Conservation (phyloP, 1,139 yeast species). For the Sugiyamaella novakii region DNA sequence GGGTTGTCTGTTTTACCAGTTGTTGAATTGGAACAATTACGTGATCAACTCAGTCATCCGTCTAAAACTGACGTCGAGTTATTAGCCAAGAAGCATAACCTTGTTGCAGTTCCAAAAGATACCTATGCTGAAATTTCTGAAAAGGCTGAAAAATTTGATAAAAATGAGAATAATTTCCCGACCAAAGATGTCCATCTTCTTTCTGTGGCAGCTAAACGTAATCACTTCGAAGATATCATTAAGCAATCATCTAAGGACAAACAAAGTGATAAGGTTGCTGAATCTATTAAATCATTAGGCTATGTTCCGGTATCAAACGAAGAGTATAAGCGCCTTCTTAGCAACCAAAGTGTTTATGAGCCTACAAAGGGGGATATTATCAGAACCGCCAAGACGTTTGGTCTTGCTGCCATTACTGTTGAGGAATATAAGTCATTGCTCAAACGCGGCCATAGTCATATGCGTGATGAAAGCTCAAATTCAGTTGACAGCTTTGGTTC, state of each 20-base stretch:
- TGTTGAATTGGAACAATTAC: constrained; percentile 17
- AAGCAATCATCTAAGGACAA: constrained; percentile 31
- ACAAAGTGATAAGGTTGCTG: constrained; percentile 37
- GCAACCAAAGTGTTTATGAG: constrained; percentile 40
- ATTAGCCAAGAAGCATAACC: constrained; percentile 52
- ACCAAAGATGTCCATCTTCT: constrained; percentile 28
- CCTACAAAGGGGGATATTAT: constrained; percentile 44
- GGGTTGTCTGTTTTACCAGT: constrained; percentile 38
- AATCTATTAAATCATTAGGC: constrained; percentile 41
- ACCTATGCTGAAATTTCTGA: constrained; percentile 43
- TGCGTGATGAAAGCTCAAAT: constrained; percentile 14
- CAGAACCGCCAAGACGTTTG: constrained; percentile 45
- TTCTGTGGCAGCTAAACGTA: constrained; percentile 43
- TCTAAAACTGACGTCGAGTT: constrained; percentile 46
- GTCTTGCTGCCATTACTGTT: constrained; percentile 44
- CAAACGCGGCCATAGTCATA: constrained; percentile 23
- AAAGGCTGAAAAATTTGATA: constrained; percentile 25
- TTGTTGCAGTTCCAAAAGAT: constrained; percentile 52
- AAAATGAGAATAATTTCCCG: constrained; percentile 26
- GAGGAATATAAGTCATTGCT: constrained; percentile 42
- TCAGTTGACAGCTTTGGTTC: constrained; percentile 14
- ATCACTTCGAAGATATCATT: constrained; percentile 42
- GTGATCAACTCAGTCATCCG: constrained; percentile 32
- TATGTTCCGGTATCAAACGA: constrained; percentile 42
- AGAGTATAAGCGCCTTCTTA: constrained; percentile 43